phyloP scores from a whole-genome alignment of 257 asterid species.

The Mitragyna speciosa region DNA sequence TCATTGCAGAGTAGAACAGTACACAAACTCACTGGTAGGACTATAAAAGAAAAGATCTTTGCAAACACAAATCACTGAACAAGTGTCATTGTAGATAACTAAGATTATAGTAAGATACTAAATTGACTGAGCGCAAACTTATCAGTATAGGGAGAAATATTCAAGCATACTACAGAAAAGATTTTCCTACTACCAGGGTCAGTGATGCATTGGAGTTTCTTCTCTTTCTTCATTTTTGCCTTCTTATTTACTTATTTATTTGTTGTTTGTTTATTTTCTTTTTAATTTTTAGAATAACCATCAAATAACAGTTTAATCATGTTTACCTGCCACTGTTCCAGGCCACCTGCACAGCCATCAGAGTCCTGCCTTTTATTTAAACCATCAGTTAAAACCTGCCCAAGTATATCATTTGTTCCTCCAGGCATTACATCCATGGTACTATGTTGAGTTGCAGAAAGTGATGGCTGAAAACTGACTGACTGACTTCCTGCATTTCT shows the following conservation, averaged over 20 bases:
- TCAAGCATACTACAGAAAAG: not conserved
- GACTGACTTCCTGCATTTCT: conserved; percentile 45
- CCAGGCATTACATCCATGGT: conserved; percentile 41
- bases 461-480: conserved; percentile 45
- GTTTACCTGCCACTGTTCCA: conserved; percentile 74
- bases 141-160: not conserved
- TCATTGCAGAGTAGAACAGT: not conserved
- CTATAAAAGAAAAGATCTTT: not conserved
- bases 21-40: not conserved
- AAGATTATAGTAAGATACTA: not conserved
- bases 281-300: not conserved
- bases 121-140: not conserved
- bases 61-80: not conserved
- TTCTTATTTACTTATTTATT: too few species aligned
- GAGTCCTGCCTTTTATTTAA: conserved; percentile 40
- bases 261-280: too few species aligned
- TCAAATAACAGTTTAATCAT: not conserved
- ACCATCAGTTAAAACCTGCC: conserved; percentile 43
- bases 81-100: not conserved
- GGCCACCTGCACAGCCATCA: conserved; percentile 39
- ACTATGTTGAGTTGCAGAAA: conserved; percentile 48
- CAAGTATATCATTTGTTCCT: conserved; percentile 48
- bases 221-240: not conserved
- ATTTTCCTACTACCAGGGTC: not conserved
- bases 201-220: not conserved